Conservation (phyloP, 495 filamentous ascomycete species). For the Xylaria castorea region DNA sequence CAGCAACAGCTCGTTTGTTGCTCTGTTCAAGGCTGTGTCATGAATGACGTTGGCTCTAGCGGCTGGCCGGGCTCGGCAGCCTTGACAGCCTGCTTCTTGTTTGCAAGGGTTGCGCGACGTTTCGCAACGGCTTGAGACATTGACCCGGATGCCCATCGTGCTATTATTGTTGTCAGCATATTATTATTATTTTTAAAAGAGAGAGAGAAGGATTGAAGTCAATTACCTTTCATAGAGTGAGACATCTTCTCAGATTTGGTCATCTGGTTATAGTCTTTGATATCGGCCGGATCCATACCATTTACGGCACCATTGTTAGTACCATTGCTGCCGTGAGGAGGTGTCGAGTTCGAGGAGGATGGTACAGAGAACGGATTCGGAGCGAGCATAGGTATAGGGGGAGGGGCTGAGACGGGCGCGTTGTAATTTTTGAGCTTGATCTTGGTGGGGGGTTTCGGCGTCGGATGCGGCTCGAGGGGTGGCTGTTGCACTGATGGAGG, state of each 20-base stretch:
- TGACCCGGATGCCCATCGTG: constrained; percentile 57
- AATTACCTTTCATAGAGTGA: constrained; percentile 54
- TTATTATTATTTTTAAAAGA: not conserved
- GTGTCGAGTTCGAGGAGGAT: constrained; percentile 23
- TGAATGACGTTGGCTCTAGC: constrained; percentile 11
- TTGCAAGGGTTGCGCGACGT: constrained; percentile 56
- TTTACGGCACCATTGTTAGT: constrained; percentile 23
- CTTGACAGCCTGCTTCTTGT: constrained; percentile 47
- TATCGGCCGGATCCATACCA: constrained; percentile 33
- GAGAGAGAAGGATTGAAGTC: not conserved
- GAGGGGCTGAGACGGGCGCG: constrained; percentile 23
- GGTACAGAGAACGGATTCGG: constrained; percentile 33
- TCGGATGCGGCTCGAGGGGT: constrained; percentile 21
- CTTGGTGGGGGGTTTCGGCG: constrained; percentile 28
- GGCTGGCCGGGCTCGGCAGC: constrained; percentile 18
- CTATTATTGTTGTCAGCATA: constrained; percentile 37
- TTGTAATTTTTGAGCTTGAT: constrained; percentile 37
- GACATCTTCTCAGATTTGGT: constrained; percentile 62
- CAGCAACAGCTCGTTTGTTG: not conserved
- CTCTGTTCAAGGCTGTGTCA: constrained; percentile 14
- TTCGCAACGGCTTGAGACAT: constrained; percentile 58
- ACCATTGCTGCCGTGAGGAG: constrained; percentile 18
- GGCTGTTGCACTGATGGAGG: constrained; percentile 23
- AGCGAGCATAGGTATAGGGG: constrained; percentile 29
- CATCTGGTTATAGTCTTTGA: constrained; percentile 56